A percentile compares a stretch with the other conserved stretches of the same genome.
Evolutionary conservation across 1,284 basidiomycete genomes (phyloP).

Genomic region (Apiotrichum montevideense): DNA sequence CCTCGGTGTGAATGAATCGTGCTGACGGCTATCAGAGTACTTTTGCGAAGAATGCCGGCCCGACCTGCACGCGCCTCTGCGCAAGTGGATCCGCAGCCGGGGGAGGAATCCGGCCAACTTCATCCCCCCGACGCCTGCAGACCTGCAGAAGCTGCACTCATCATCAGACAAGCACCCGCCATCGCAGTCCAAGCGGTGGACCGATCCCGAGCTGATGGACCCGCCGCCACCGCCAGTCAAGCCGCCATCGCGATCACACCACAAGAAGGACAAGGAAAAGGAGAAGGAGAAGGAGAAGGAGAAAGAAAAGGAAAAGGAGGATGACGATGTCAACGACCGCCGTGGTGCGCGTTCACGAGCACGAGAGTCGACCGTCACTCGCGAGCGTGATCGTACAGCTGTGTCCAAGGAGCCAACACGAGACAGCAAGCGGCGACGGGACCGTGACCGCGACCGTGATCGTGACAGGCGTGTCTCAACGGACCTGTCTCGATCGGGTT

Average conservation of each 20-base stretch:
- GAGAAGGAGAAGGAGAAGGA: background rate
- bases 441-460: too few relatives aligned
- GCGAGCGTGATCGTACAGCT: background rate
- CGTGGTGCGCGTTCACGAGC: background rate
- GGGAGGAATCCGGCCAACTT: slow-evolving; percentile 36
- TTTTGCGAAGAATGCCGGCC: slow-evolving; percentile 92
- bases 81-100: slow-evolving; percentile 55
- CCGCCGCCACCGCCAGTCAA: slow-evolving; percentile 15
- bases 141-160: slow-evolving; percentile 33
- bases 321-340: slow-evolving; percentile 4
- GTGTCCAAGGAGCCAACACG: background rate
- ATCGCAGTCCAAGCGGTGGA: slow-evolving; percentile 46
- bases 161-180: slow-evolving; percentile 35
- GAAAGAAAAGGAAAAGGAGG: background rate
- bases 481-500: slow-evolving; percentile 13
- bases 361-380: background rate
- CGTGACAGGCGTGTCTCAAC: slow-evolving; percentile 12
- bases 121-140: slow-evolving; percentile 35
- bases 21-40: slow-evolving; percentile 49
- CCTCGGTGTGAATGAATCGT: too few relatives aligned
- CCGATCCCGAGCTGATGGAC: slow-evolving; percentile 17
- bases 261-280: slow-evolving; percentile 24
- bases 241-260: slow-evolving; percentile 28
- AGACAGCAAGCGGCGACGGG: slow-evolving; percentile 2
- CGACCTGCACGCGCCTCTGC: slow-evolving; percentile 69